Evolutionary conservation across 805 yeast species (phyloP).

Genomic region (Starmerella floris): DNA sequence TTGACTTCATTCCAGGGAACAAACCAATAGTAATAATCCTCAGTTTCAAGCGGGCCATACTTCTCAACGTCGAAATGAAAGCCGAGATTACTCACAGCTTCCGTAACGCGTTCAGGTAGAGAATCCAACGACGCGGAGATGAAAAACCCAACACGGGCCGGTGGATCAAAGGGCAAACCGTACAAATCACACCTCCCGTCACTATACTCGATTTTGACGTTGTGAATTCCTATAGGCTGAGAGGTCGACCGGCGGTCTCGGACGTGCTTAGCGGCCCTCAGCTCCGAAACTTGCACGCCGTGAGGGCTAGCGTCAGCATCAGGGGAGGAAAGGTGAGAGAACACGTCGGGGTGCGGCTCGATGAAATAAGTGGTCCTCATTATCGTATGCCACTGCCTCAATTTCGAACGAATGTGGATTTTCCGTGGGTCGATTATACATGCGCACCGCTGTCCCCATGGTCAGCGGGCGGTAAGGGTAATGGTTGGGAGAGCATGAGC

Average conservation of each 20-base stretch:
- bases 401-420: no score
- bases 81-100: neutral
- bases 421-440: no score
- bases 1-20: neutral
- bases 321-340: neutral
- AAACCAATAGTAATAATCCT: neutral
- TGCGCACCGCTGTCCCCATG: no score
- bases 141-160: neutral
- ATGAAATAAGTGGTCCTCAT: constrained; percentile 2
- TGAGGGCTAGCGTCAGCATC: neutral
- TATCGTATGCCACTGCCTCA: no score
- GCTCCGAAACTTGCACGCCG: neutral
- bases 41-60: neutral
- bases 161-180: constrained; percentile 9
- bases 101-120: neutral
- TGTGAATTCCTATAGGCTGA: neutral
- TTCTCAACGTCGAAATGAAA: neutral
- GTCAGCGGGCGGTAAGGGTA: no score
- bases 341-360: neutral
- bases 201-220: neutral
- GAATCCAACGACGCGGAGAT: constrained; percentile 1
- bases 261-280: constrained; percentile 2
- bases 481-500: no score
- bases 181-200: neutral
- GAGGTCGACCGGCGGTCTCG: neutral